Base-by-base conservation (phyloP, 208 protist genomes). In the Leishmania turanica region DNA sequence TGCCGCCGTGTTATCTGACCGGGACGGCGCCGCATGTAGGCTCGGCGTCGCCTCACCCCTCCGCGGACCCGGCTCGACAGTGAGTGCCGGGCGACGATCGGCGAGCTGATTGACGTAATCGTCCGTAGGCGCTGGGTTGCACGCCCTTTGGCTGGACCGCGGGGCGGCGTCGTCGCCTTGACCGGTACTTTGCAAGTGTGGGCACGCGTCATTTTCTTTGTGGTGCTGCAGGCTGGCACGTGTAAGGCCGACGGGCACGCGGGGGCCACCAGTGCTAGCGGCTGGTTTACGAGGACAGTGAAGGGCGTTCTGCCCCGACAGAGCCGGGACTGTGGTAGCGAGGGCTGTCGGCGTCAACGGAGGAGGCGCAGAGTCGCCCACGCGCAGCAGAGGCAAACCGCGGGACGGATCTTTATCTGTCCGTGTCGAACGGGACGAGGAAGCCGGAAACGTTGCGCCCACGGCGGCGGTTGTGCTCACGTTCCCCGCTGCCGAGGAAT, bases 351-450 rank as follows among this genome's bases (percentile, higher is more conserved):
- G 45, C 69, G 69, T 15, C 9, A 45, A 62, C 47, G 71, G 51
- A 37, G 53, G 54, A n/a, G 54, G 24, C 34, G 54, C 53, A 51
- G 37, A 15, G 62, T 51, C 40, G 17, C 64, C 5, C 4, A 75
- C 17, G 4, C 53, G 8, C 2, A 54, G 51, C 62, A 60, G 27
- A 0, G 75, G 42, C 24, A 54, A 42, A 0, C 74, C 66, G 0
- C 64, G 9, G 15, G 80, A 75, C 2, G 72, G 64, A 34, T 78
- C 69, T 45, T 0, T 37, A 53, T 64, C 65, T 0, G 73, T 83
- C 27, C 21, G 21, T 21, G 73, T 78, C 3, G 62, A 78, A 47
- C 40, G 58, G 51, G 11, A 37, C 3, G 79, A 78, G 1, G 64
- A 79, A 15, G 37, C 27, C 1, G 40, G 24, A 11, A 53, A 66